These are phyloP conservation scores for Coriaria nepalensis DNA, from an alignment of 306 rosid species.

Conservation along the genomic window DNA sequence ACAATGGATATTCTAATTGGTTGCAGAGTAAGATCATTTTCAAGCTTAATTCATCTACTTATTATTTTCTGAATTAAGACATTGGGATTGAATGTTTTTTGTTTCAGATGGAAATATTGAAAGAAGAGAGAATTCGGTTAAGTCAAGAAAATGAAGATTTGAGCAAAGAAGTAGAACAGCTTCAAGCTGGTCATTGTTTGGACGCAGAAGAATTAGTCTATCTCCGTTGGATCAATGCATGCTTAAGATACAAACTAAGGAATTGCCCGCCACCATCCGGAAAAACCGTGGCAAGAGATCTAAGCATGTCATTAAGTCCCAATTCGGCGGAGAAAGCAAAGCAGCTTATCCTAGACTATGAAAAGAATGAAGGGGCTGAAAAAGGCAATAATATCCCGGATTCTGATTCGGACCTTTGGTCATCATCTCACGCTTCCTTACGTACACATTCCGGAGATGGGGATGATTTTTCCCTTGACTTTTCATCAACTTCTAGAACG, in stretches of 20 bases:
- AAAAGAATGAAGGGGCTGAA: constrained; percentile 35
- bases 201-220: constrained; percentile 83
- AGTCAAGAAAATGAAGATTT: constrained; percentile 34
- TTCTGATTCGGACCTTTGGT: constrained; percentile 60
- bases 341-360: constrained; percentile 73
- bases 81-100: not conserved
- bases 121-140: constrained; percentile 32
- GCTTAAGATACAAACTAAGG: constrained; percentile 68
- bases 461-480: constrained; percentile 39
- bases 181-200: constrained; percentile 41
- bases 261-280: constrained; percentile 53
- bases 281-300: constrained; percentile 72
- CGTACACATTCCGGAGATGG: constrained; percentile 38
- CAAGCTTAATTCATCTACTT: not conserved
- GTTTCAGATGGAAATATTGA: constrained; percentile 40
- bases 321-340: constrained; percentile 78
- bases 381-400: constrained; percentile 28
- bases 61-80: not conserved
- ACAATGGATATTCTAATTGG: too few relatives aligned
- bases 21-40: too few relatives aligned
- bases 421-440: constrained; percentile 53
- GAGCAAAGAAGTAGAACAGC: constrained; percentile 43
- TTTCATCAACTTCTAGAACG: constrained; percentile 25
- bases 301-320: constrained; percentile 64
- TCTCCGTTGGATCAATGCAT: constrained; percentile 83